Evolutionary conservation across 176 grass and related monocot species (phyloP).

Genomic region (Thinopyrum elongatum): DNA sequence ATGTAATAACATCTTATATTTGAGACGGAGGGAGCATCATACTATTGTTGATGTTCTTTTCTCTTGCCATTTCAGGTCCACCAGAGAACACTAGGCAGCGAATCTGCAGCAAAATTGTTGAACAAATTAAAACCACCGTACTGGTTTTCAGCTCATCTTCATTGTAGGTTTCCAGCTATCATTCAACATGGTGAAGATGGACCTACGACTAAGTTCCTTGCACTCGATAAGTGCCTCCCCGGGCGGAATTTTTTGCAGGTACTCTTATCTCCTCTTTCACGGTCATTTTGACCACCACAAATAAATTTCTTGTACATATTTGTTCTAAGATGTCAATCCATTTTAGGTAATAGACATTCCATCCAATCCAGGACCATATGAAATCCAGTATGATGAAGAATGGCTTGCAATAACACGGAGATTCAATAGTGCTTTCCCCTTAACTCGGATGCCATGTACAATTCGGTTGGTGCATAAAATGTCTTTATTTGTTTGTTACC

Average conservation of each 20-base stretch:
- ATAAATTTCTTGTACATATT: constrained; percentile 15
- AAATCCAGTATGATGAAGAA: constrained; percentile 89
- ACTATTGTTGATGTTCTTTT: background rate
- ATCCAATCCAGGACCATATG: constrained; percentile 75
- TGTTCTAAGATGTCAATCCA: constrained; percentile 30
- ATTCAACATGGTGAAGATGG: constrained; percentile 71
- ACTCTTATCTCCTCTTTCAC: background rate
- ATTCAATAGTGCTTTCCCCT: constrained; percentile 67
- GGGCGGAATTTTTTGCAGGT: constrained; percentile 78
- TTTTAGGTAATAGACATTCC: constrained; percentile 85
- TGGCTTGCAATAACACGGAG: constrained; percentile 93
- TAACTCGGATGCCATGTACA: constrained; percentile 47
- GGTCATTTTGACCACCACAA: background rate
- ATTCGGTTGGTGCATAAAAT: constrained; percentile 38
- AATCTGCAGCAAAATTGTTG: constrained; percentile 75
- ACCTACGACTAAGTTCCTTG: constrained; percentile 81
- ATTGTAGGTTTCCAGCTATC: constrained; percentile 70
- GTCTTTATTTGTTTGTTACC: background rate
- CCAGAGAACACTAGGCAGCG: constrained; percentile 60
- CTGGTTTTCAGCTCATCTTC: constrained; percentile 87
- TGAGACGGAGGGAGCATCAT: background rate
- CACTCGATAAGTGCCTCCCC: constrained; percentile 86
- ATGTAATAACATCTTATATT: too few species aligned
- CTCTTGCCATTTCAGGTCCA: constrained; percentile 53
- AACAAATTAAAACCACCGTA: constrained; percentile 73